phyloP scores from a whole-genome alignment of 2,329 filamentous ascomycete species.

The Aspergillus fructus region DNA sequence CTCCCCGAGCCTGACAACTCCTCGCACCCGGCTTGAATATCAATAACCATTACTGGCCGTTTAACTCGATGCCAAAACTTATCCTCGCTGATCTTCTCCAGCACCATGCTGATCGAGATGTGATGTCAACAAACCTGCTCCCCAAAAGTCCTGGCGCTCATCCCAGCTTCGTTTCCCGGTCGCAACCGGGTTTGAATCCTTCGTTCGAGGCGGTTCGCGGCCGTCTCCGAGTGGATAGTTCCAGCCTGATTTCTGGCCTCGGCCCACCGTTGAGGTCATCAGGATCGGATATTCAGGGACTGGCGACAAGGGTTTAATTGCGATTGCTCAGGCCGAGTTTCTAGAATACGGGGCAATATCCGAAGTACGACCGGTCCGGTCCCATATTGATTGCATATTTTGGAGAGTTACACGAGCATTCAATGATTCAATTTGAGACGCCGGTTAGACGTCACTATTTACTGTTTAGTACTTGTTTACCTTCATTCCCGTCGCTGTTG shows the following conservation, averaged over 20 bases:
- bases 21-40: background rate
- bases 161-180: background rate
- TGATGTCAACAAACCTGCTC: constrained; percentile 5
- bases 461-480: background rate
- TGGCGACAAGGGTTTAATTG: constrained; percentile 6
- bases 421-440: background rate
- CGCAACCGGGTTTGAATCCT: background rate
- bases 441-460: background rate
- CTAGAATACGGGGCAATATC: constrained; percentile 4
- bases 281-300: constrained; percentile 2
- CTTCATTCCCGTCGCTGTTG: background rate
- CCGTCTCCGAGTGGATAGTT: constrained; percentile 2
- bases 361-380: background rate
- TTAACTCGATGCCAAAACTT: background rate
- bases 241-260: background rate
- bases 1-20: background rate
- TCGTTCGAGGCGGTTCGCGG: constrained; percentile 1
- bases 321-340: constrained; percentile 1
- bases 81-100: background rate
- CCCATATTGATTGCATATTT: background rate
- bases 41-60: background rate
- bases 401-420: background rate
- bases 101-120: background rate
- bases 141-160: background rate
- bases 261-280: constrained; percentile 9